Percentiles rank a stretch among this genome's conserved stretches.
Conservation (phyloP, 495 filamentous ascomycete species). For the Acidiella bohemica region DNA sequence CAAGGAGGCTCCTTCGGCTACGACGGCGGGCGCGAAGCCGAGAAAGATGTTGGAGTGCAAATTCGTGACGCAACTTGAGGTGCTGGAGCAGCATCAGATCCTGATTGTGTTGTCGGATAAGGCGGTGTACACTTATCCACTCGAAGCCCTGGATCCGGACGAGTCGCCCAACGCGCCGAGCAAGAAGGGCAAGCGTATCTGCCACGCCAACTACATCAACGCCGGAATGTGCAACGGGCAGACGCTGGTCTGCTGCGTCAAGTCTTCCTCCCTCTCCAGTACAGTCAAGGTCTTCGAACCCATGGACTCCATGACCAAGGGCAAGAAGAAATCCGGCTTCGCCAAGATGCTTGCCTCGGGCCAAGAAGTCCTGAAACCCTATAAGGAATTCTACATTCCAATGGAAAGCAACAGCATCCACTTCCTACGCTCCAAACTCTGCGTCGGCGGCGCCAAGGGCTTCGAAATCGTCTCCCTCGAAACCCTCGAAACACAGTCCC, state of each 20-base stretch:
- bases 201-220: conserved; percentile 96
- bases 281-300: conserved; percentile 98
- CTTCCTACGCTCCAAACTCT: conserved; percentile 91
- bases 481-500: conserved; percentile 90
- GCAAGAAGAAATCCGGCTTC: conserved; percentile 86
- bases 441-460: conserved; percentile 84
- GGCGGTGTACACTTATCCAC: conserved; percentile 71
- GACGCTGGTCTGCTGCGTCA: conserved; percentile 90
- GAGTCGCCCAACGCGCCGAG: conserved; percentile 51
- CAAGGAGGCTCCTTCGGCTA: conserved; percentile 48
- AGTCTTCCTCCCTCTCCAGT: conserved; percentile 73
- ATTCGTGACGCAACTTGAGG: conserved; percentile 87
- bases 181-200: conserved; percentile 93
- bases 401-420: conserved; percentile 93
- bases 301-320: conserved; percentile 70
- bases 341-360: conserved; percentile 88
- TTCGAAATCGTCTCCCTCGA: conserved; percentile 97
- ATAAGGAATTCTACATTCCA: conserved; percentile 99
- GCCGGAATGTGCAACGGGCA: conserved; percentile 87
- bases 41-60: conserved; percentile 72
- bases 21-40: conserved; percentile 43
- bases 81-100: conserved; percentile 84
- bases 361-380: conserved; percentile 86
- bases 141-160: conserved; percentile 69
- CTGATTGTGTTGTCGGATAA: conserved; percentile 89